phyloP scores from a whole-genome alignment of 2,329 filamentous ascomycete species.

The Ramularia endophylla region DNA sequence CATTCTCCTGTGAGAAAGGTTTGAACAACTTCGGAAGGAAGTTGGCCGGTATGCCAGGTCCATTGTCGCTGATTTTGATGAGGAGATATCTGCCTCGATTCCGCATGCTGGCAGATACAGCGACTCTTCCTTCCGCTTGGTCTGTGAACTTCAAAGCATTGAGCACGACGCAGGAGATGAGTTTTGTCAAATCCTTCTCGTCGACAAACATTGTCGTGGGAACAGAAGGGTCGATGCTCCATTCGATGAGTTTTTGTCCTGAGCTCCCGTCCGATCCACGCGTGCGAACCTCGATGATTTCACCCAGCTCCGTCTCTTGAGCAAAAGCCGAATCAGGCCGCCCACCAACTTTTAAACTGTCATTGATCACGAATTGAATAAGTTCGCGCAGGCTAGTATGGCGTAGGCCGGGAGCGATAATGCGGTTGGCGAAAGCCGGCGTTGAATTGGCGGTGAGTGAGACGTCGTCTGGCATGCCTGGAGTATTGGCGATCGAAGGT shows the following conservation, averaged over 20 bases:
- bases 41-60: slow-evolving; percentile 60
- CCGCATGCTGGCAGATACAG: slow-evolving; percentile 49
- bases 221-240: slow-evolving; percentile 45
- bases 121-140: slow-evolving; percentile 49
- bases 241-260: slow-evolving; percentile 44
- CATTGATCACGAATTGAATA: slow-evolving; percentile 47
- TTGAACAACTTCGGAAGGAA: slow-evolving; percentile 64
- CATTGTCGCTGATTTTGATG: slow-evolving; percentile 60
- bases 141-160: slow-evolving; percentile 70
- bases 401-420: slow-evolving; percentile 42
- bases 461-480: background rate
- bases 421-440: slow-evolving; percentile 19
- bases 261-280: slow-evolving; percentile 39
- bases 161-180: slow-evolving; percentile 57
- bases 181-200: slow-evolving; percentile 57
- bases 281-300: slow-evolving; percentile 44
- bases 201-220: slow-evolving; percentile 53
- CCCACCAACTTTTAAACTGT: slow-evolving; percentile 48
- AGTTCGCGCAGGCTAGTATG: slow-evolving; percentile 45
- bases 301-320: slow-evolving; percentile 41
- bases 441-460: slow-evolving; percentile 4
- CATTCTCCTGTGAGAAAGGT: slow-evolving; percentile 63
- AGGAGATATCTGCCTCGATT: slow-evolving; percentile 46
- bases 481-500: too few species aligned
- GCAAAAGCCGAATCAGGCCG: slow-evolving; percentile 48